Percentiles rank a stretch among this genome's conserved stretches.
These are phyloP conservation scores for Sclerospora graminicola DNA, from an alignment of 352 stramenopile genomes.

Conservation along the genomic window DNA sequence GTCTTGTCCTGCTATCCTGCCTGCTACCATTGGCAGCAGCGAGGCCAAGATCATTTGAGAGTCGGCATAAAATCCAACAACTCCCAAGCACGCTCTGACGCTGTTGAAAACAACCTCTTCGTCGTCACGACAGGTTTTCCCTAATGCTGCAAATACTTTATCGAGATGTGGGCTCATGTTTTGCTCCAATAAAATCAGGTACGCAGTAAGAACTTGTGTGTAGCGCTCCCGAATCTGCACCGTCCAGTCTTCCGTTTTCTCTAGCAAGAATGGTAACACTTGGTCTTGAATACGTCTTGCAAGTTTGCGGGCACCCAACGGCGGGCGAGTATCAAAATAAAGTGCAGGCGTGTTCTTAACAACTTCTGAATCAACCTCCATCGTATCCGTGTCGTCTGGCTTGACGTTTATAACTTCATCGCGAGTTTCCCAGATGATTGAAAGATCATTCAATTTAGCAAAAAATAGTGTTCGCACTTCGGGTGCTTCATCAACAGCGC, in stretches of 20 bases:
- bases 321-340: conserved; percentile 43
- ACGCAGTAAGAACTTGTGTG: conserved; percentile 55
- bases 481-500: conserved; percentile 55
- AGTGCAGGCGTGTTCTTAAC: conserved; percentile 17
- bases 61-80: conserved; percentile 67
- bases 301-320: conserved; percentile 34
- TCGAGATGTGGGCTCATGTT: conserved; percentile 63
- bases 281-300: conserved; percentile 34
- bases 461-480: conserved; percentile 41
- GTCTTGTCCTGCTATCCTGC: conserved; percentile 57
- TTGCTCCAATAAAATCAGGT: conserved; percentile 54
- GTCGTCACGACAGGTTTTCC: conserved; percentile 68
- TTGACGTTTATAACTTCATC: conserved; percentile 12
- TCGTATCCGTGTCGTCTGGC: conserved; percentile 20
- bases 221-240: conserved; percentile 66
- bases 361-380: conserved; percentile 24
- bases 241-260: conserved; percentile 75
- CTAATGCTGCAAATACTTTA: conserved; percentile 59
- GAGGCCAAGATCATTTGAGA: conserved; percentile 64
- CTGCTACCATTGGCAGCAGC: conserved; percentile 60
- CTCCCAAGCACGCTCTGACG: conserved; percentile 46
- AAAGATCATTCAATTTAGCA: conserved; percentile 35
- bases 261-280: conserved; percentile 44
- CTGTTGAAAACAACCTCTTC: conserved; percentile 51
- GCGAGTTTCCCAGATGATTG: conserved; percentile 31